Conservation (phyloP, 176 grass and related monocot genomes). For the Musa troglodytarum region DNA sequence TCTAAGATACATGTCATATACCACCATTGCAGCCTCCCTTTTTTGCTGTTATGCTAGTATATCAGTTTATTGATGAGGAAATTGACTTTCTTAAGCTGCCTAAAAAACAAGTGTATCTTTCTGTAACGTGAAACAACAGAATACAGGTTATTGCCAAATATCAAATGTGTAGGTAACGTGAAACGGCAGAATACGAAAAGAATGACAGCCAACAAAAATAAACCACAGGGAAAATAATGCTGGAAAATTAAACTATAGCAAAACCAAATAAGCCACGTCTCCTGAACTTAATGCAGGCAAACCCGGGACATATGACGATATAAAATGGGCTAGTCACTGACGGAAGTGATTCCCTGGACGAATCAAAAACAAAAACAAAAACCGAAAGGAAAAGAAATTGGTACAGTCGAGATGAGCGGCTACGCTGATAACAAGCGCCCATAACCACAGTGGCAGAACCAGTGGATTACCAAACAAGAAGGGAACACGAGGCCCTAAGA, state of each 20-base stretch:
- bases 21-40: too few relatives aligned
- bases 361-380: background rate
- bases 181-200: background rate
- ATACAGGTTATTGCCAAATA: too few relatives aligned
- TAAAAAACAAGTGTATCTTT: too few relatives aligned
- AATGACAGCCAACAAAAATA: background rate
- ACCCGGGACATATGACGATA: background rate
- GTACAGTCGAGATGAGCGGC: background rate
- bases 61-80: too few relatives aligned
- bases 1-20: too few relatives aligned
- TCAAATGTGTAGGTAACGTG: background rate
- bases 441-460: background rate
- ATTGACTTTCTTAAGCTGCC: too few relatives aligned
- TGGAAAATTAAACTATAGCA: background rate
- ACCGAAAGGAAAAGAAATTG: background rate
- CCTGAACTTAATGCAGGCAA: too few relatives aligned
- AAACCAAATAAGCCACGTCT: too few relatives aligned
- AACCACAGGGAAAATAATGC: background rate
- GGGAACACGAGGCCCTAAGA: background rate
- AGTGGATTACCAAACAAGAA: background rate
- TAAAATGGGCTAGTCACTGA: background rate
- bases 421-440: too few relatives aligned
- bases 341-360: background rate
- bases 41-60: too few relatives aligned
- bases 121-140: too few relatives aligned